Base-by-base conservation (phyloP, 768 basidiomycete species). In the Phlebiopsis gigantea region DNA sequence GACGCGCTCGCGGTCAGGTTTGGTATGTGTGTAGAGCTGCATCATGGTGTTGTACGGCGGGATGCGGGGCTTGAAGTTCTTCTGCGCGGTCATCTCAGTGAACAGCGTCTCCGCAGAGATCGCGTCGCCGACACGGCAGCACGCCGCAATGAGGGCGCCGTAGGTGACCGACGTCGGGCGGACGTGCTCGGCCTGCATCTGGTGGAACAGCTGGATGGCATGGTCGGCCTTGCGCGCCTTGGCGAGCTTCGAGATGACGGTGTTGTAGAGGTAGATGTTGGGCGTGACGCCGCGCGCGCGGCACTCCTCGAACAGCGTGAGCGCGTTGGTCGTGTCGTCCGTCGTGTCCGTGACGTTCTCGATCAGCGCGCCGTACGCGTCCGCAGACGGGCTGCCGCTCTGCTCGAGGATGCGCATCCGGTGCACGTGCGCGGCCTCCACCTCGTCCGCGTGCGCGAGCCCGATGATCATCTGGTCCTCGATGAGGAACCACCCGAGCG, bases 31-130 rank as follows among this genome's bases (percentile, higher is more conserved):
- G 72, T 93, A 94, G 64, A 96, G 77, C 69, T 99, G 97, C 83
- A 99, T 98, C 94, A 99, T 97, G 30, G 89, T 94, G 74, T 99
- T 99, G 79, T 86, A 99, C 0, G 96, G 96, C 19, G 96, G 97
- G 0, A 97, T 85, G 6, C 94, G 79, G 8, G 95, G 87, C 72
- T 79, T 87, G 78, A 93, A 98, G 62, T 86, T 87, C 31, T 71
- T 75, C 57, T 83, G 77, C 44, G 70, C 61, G 0, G 76, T 69
- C 97, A 99, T 98, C 75, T 98, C 94, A 55, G 72, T 66, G 73
- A 97, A 99, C 45, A 97, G 72, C 8, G 76, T 73, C 69, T 91
- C 90, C 5, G 97, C 97, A 0, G 88, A 84, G 3, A 75, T 72
- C 5, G 82, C 80, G 67, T 98, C 94, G 1, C 97, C 97, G 2